Percentiles rank a stretch among this genome's conserved stretches.
Conservation (phyloP, 2,329 filamentous ascomycete species). For the Clonostachys byssicola region DNA sequence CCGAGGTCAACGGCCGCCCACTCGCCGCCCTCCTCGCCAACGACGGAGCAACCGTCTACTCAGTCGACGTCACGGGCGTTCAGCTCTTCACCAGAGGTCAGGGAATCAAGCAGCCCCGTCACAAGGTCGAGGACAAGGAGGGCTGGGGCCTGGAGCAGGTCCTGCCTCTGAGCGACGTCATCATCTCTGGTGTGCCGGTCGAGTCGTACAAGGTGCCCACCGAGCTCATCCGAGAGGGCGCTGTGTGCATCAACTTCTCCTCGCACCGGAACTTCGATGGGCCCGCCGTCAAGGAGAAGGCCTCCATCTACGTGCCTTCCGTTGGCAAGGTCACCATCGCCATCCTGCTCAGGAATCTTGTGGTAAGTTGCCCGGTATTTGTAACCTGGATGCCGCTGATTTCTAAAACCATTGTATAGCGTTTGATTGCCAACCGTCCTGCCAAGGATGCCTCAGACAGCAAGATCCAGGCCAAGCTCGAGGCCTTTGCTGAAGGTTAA, state of each 20-base stretch:
- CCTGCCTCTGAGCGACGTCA: slow-evolving; percentile 83
- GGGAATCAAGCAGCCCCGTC: slow-evolving; percentile 79
- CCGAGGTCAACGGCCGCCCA: slow-evolving; percentile 91
- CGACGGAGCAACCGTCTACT: slow-evolving; percentile 93
- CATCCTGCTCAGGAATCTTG: slow-evolving; percentile 80
- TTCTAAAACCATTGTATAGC: slow-evolving; percentile 21
- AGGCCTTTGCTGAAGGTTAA: slow-evolving; percentile 34
- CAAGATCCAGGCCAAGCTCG: slow-evolving; percentile 25
- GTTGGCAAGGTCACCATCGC: slow-evolving; percentile 98
- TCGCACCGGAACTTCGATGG: slow-evolving; percentile 89
- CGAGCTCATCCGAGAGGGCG: slow-evolving; percentile 78
- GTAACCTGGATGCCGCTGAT: background rate
- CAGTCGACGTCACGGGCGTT: slow-evolving; percentile 85
- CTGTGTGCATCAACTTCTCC: slow-evolving; percentile 98
- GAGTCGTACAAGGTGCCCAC: slow-evolving; percentile 88
- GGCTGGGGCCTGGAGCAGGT: slow-evolving; percentile 78
- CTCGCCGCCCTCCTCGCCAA: slow-evolving; percentile 92
- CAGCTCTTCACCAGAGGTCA: slow-evolving; percentile 89
- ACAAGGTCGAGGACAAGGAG: slow-evolving; percentile 82
- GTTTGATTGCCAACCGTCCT: slow-evolving; percentile 45
- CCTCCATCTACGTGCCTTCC: slow-evolving; percentile 93
- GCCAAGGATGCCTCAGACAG: slow-evolving; percentile 26
- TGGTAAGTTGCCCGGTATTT: slow-evolving; percentile 54
- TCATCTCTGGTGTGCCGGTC: slow-evolving; percentile 87
- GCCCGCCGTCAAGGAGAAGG: slow-evolving; percentile 87